Percentiles rank a stretch among this genome's conserved stretches.
Evolutionary conservation across 1,284 basidiomycete genomes (phyloP).

Genomic region (Pascua sp.): DNA sequence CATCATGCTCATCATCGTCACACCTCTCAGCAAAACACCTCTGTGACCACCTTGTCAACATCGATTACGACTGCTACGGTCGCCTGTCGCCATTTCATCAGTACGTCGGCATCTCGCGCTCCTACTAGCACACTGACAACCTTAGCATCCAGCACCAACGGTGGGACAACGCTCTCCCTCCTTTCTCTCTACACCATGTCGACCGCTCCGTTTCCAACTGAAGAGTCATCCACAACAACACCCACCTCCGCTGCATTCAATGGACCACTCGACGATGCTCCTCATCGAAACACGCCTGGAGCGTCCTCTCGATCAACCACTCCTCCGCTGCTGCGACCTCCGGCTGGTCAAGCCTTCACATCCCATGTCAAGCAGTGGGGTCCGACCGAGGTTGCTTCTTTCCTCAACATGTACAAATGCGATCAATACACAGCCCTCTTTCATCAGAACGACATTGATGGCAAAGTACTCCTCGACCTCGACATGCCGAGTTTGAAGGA

Average conservation of each 20-base stretch:
- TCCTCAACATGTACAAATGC: slow-evolving; percentile 56
- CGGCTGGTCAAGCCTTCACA: slow-evolving; percentile 26
- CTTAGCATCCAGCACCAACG: too few relatives aligned
- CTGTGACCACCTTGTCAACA: too few relatives aligned
- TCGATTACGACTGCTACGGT: too few relatives aligned
- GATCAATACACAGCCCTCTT: slow-evolving; percentile 66
- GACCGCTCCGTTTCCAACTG: background rate
- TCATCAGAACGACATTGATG: slow-evolving; percentile 77
- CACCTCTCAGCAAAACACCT: too few relatives aligned
- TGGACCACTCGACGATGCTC: background rate
- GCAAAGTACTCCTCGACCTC: slow-evolving; percentile 80
- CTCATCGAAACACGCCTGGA: background rate
- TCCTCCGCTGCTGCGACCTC: slow-evolving; percentile 32
- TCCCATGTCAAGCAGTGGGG: slow-evolving; percentile 41
- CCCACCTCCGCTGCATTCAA: slow-evolving; percentile 34
- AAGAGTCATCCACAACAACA: slow-evolving; percentile 23
- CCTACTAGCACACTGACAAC: too few relatives aligned
- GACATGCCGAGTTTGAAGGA: slow-evolving; percentile 81
- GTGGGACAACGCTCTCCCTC: background rate
- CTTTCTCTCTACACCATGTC: background rate
- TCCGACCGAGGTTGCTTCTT: slow-evolving; percentile 31
- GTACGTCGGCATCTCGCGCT: too few relatives aligned
- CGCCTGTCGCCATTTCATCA: too few relatives aligned
- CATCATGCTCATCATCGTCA: too few relatives aligned
- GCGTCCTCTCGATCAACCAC: slow-evolving; percentile 25